Conservation (phyloP, 2,329 filamentous ascomycete genomes). For the Thielaviopsis euricoi region DNA sequence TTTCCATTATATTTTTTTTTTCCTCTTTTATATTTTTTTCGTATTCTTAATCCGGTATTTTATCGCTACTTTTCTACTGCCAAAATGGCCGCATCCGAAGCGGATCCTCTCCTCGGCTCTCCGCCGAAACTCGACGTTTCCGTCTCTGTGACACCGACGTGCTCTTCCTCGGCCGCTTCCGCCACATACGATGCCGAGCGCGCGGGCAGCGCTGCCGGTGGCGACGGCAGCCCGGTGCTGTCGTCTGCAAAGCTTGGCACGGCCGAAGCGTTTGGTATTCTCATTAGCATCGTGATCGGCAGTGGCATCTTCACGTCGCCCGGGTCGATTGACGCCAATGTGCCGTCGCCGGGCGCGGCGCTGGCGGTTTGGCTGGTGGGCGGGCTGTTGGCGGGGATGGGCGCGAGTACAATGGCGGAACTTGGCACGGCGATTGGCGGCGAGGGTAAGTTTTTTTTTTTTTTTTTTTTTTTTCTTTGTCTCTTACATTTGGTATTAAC, state of each 20-base stretch:
- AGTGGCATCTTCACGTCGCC: conserved; percentile 50
- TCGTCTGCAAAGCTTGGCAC: conserved; percentile 25
- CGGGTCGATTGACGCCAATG: conserved; percentile 44
- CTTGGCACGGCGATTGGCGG: conserved; percentile 46
- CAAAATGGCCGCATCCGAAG: not conserved
- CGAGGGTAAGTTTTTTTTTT: conserved; percentile 26
- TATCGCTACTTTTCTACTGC: not conserved
- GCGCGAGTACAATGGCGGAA: conserved; percentile 44
- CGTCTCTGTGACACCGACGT: not conserved
- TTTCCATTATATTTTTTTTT: not conserved
- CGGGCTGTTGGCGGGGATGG: conserved; percentile 46
- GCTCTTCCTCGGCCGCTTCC: not conserved
- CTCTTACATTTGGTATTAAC: not conserved
- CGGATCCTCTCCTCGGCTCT: not conserved
- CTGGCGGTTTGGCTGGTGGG: conserved; percentile 44
- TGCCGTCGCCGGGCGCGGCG: conserved; percentile 42
- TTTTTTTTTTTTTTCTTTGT: not conserved
- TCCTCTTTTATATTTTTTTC: not conserved
- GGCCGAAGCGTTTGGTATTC: conserved; percentile 37
- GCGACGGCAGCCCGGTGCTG: too few relatives aligned
- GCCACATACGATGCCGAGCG: not conserved
- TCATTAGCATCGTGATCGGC: conserved; percentile 47
- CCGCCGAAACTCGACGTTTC: not conserved
- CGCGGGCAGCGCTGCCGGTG: not conserved
- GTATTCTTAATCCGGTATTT: not conserved